Conservation (phyloP, 2,329 filamentous ascomycete genomes). For the Cladobotryum mycophilum region DNA sequence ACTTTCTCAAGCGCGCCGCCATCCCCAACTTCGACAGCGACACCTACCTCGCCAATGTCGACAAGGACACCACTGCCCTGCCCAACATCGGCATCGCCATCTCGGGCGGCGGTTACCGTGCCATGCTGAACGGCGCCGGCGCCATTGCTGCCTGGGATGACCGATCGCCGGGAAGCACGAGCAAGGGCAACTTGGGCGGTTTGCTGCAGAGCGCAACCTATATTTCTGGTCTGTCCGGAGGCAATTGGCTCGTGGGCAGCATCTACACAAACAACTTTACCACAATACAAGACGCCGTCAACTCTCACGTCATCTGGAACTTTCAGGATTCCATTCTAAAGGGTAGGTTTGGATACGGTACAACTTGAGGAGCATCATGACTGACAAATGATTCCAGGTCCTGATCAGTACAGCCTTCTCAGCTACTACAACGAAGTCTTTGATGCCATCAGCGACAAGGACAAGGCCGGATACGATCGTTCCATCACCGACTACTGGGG, state of each 20-base stretch:
- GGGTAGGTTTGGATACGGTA: constrained; percentile 17
- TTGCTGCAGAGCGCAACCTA: constrained; percentile 78
- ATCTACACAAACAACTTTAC: constrained; percentile 81
- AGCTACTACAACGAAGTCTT: constrained; percentile 35
- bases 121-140: constrained; percentile 78
- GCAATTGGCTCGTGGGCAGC: constrained; percentile 79
- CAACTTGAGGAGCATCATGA: not conserved
- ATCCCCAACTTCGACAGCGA: constrained; percentile 75
- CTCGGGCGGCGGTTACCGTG: constrained; percentile 80
- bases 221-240: constrained; percentile 72
- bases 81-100: constrained; percentile 66
- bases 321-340: constrained; percentile 36
- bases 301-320: constrained; percentile 34
- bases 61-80: constrained; percentile 28
- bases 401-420: constrained; percentile 30
- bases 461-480: constrained; percentile 40
- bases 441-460: constrained; percentile 30
- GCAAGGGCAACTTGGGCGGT: constrained; percentile 65
- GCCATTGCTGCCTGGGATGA: constrained; percentile 72
- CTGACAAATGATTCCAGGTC: constrained; percentile 19
- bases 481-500: constrained; percentile 89
- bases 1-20: constrained; percentile 63
- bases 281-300: constrained; percentile 39
- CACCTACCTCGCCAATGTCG: constrained; percentile 52
- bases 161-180: constrained; percentile 47